These are phyloP conservation scores for Ogataea hybrid DNA, from an alignment of 1,139 yeast genomes.

Conservation along the genomic window DNA sequence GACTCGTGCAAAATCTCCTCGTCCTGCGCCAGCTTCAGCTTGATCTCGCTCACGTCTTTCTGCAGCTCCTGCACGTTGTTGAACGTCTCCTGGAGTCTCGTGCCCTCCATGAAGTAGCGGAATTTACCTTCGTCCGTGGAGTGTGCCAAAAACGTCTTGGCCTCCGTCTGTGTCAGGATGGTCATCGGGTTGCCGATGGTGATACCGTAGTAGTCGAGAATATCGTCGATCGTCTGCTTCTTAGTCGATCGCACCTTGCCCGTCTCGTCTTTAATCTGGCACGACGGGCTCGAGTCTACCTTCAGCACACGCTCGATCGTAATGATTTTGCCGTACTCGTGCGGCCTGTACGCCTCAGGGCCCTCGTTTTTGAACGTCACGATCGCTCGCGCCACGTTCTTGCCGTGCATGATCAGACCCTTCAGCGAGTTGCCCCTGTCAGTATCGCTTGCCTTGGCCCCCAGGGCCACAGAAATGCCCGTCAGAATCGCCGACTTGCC, in stretches of 20 bases:
- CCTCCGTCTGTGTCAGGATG: conserved; percentile 90
- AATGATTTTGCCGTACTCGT: conserved; percentile 64
- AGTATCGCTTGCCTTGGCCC: conserved; percentile 93
- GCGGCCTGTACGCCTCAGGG: conserved; percentile 59
- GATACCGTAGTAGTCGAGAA: conserved; percentile 69
- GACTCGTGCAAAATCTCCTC: conserved; percentile 25
- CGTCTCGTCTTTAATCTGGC: conserved; percentile 50
- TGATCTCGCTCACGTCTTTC: conserved; percentile 40
- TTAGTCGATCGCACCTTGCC: conserved; percentile 59
- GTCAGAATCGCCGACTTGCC: conserved; percentile 94
- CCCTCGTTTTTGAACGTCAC: conserved; percentile 66
- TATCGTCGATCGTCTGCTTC: conserved; percentile 63
- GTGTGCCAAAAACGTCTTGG: conserved; percentile 81
- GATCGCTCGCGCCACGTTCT: conserved; percentile 56
- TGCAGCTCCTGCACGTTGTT: conserved; percentile 47
- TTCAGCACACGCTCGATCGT: conserved; percentile 68
- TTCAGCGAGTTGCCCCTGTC: conserved; percentile 75
- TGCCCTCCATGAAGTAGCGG: conserved; percentile 75
- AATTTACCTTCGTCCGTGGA: conserved; percentile 72
- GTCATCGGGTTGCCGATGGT: conserved; percentile 92
- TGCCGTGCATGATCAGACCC: conserved; percentile 77
- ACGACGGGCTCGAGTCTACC: conserved; percentile 48
- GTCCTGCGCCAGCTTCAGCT: conserved; percentile 36
- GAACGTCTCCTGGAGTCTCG: conserved; percentile 62
- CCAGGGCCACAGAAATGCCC: conserved; percentile 86